Evolutionary conservation across 345 rosid species (phyloP).

Genomic region (Orychophragmus violaceus): DNA sequence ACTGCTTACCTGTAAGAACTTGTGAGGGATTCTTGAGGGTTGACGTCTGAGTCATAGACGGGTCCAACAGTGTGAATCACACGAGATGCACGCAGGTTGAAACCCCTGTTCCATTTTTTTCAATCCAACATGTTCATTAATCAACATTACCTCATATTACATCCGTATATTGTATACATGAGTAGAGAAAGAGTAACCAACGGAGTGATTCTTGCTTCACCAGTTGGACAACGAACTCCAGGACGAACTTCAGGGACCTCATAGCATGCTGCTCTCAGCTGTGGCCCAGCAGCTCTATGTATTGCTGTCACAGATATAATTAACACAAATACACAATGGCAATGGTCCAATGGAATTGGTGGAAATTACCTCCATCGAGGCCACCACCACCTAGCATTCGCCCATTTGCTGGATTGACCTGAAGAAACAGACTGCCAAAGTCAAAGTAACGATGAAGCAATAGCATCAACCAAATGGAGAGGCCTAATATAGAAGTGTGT

Average conservation of each 20-base stretch:
- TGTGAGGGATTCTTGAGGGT: constrained; percentile 48
- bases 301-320: constrained; percentile 38
- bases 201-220: constrained; percentile 90
- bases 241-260: constrained; percentile 59
- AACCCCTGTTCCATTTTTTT: constrained; percentile 47
- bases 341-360: neutral
- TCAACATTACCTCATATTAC: neutral
- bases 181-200: constrained; percentile 16
- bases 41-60: constrained; percentile 39
- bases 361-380: constrained; percentile 68
- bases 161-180: neutral
- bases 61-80: constrained; percentile 91
- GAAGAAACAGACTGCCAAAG: neutral
- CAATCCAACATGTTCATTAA: constrained; percentile 5
- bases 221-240: constrained; percentile 69
- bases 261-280: constrained; percentile 58
- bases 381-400: constrained; percentile 95
- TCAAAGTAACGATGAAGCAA: neutral
- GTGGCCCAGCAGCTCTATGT: constrained; percentile 78
- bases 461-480: neutral
- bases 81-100: constrained; percentile 59
- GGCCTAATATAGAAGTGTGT: neutral
- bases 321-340: neutral
- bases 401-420: constrained; percentile 87
- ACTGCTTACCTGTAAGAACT: constrained; percentile 54